Evolutionary conservation across 495 filamentous ascomycete genomes (phyloP).

Genomic region (Penicillium goetzii): DNA sequence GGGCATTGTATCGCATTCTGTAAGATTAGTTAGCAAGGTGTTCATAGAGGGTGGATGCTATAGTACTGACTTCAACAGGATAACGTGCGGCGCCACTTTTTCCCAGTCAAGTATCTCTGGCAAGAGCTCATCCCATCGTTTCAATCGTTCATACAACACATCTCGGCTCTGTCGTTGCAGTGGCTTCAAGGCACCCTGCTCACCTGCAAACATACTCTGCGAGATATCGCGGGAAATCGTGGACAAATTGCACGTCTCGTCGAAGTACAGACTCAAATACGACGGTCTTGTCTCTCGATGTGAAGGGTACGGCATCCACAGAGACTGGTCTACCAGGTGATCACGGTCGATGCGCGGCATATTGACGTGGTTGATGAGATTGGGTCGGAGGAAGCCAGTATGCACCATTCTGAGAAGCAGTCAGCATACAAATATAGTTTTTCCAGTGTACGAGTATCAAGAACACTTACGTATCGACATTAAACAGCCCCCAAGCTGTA

Average conservation of each 20-base stretch:
- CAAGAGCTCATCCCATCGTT: constrained; percentile 39
- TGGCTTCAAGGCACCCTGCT: constrained; percentile 4
- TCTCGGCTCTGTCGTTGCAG: constrained; percentile 33
- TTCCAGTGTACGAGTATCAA: background rate
- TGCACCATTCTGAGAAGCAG: constrained; percentile 41
- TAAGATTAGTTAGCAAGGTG: background rate
- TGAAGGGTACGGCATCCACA: constrained; percentile 48
- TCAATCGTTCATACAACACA: constrained; percentile 38
- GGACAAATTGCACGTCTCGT: constrained; percentile 44
- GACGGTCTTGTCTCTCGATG: constrained; percentile 38
- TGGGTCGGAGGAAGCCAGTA: constrained; percentile 46
- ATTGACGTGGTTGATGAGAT: constrained; percentile 44
- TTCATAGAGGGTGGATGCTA: background rate
- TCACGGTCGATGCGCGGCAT: constrained; percentile 29
- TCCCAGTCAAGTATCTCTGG: constrained; percentile 34
- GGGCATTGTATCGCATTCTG: constrained; percentile 48
- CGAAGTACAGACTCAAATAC: constrained; percentile 43
- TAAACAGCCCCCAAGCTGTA: constrained; percentile 51
- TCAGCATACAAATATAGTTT: background rate
- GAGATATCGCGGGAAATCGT: constrained; percentile 50
- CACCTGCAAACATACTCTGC: constrained; percentile 38
- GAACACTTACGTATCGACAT: constrained; percentile 48
- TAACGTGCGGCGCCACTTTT: constrained; percentile 37
- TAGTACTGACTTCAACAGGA: constrained; percentile 40
- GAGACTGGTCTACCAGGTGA: constrained; percentile 21